Conservation (phyloP, 768 basidiomycete genomes). For the Boletus reticuloceps region DNA sequence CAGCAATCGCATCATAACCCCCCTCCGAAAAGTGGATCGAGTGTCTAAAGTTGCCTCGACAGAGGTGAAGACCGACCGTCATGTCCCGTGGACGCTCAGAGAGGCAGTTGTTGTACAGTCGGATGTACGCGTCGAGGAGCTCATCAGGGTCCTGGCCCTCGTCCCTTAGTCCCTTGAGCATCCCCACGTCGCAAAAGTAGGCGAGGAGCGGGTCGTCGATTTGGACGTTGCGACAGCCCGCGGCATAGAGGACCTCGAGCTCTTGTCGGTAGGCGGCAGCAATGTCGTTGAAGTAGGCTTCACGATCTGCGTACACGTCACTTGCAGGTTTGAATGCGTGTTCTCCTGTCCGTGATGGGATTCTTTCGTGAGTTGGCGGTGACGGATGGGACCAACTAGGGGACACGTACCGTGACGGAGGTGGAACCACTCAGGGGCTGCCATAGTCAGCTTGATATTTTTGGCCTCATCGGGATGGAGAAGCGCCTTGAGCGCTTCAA, state of each 20-base stretch:
- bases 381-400: neutral
- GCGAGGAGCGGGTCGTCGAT: slow-evolving; percentile 48
- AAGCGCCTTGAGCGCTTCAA: slow-evolving; percentile 55
- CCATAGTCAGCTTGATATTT: slow-evolving; percentile 68
- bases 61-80: slow-evolving; percentile 42
- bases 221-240: slow-evolving; percentile 43
- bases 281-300: slow-evolving; percentile 50
- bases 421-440: slow-evolving; percentile 71
- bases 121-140: slow-evolving; percentile 59
- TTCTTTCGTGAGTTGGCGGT: neutral
- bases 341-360: slow-evolving; percentile 10
- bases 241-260: slow-evolving; percentile 42
- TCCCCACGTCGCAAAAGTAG: slow-evolving; percentile 65
- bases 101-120: slow-evolving; percentile 40
- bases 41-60: slow-evolving; percentile 36
- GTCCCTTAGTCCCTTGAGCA: slow-evolving; percentile 55
- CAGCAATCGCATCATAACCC: slow-evolving; percentile 44
- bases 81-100: slow-evolving; percentile 37
- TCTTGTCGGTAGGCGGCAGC: slow-evolving; percentile 46
- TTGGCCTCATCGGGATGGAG: slow-evolving; percentile 61
- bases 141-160: slow-evolving; percentile 60
- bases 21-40: slow-evolving; percentile 44
- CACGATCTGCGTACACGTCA: slow-evolving; percentile 22
- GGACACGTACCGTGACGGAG: slow-evolving; percentile 53
- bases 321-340: slow-evolving; percentile 15